A percentile compares a stretch with the other conserved stretches of the same genome.
phyloP scores from a whole-genome alignment of 2,329 filamentous ascomycete genomes.

The Elsinoe australis region DNA sequence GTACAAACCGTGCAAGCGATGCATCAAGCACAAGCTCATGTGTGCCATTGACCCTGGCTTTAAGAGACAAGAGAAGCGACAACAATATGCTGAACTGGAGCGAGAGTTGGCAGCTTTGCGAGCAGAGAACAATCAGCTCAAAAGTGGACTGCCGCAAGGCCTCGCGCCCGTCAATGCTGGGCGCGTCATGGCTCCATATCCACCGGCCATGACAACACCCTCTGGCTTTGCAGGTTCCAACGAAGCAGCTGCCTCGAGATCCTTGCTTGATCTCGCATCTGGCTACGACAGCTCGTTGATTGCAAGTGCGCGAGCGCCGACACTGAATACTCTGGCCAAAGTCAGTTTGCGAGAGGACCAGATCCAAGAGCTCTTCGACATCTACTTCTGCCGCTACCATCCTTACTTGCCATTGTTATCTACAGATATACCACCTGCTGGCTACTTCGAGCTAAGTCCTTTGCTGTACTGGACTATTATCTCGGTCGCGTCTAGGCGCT shows the following conservation, averaged over 20 bases:
- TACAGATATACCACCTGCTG: conserved; percentile 48
- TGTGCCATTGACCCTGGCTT: conserved; percentile 87
- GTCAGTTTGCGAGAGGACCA: conserved; percentile 38
- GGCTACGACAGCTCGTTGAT: conserved; percentile 36
- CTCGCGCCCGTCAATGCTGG: conserved; percentile 17
- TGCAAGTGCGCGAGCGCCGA: conserved; percentile 48
- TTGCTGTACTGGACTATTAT: conserved; percentile 82
- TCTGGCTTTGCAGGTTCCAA: conserved; percentile 28
- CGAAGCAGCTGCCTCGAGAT: conserved; percentile 33
- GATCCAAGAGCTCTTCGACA: conserved; percentile 54
- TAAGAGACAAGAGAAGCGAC: conserved; percentile 74
- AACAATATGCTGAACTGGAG: conserved; percentile 79
- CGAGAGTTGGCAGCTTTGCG: conserved; percentile 61
- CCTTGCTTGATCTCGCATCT: conserved; percentile 33
- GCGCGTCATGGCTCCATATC: conserved; percentile 1
- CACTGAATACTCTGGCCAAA: conserved; percentile 51
- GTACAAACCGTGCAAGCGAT: conserved; percentile 68
- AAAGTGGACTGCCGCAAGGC: conserved; percentile 16
- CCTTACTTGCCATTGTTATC: conserved; percentile 70
- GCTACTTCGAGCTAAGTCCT: conserved; percentile 68
- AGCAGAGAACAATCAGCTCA: conserved; percentile 24
- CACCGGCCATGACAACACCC: conserved; percentile 18
- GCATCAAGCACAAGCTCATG: conserved; percentile 68
- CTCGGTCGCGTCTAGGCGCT: conserved; percentile 66
- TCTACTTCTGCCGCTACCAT: conserved; percentile 70